A percentile compares a stretch with the other conserved stretches of the same genome.
These are phyloP conservation scores for Candida pseudoviswanathii DNA, from an alignment of 1,139 yeast genomes.

Conservation along the genomic window DNA sequence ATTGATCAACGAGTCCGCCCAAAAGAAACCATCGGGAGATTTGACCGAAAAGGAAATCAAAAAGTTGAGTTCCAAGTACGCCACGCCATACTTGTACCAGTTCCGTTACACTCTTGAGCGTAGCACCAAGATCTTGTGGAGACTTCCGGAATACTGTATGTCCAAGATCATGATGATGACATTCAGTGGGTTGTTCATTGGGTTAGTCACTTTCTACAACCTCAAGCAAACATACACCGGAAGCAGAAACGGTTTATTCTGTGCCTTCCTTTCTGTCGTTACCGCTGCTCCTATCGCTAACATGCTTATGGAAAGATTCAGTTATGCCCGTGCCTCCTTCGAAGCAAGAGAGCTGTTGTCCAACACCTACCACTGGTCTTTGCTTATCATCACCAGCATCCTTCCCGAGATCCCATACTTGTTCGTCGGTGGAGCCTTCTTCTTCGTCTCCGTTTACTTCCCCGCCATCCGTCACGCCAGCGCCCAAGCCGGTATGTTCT, in stretches of 20 bases:
- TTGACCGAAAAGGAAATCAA: slow-evolving; percentile 12
- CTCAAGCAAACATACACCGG: slow-evolving; percentile 44
- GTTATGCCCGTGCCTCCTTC: slow-evolving; percentile 54
- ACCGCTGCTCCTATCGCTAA: slow-evolving; percentile 54
- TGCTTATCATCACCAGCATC: slow-evolving; percentile 53
- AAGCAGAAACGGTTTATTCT: slow-evolving; percentile 53
- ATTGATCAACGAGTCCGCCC: slow-evolving; percentile 20
- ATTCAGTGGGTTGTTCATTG: slow-evolving; percentile 50
- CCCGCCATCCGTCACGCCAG: slow-evolving; percentile 43
- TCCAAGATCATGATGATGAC: slow-evolving; percentile 49
- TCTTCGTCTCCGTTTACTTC: slow-evolving; percentile 58
- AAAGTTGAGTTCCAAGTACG: slow-evolving; percentile 25
- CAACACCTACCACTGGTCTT: slow-evolving; percentile 67
- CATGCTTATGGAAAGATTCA: slow-evolving; percentile 42
- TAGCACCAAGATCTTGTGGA: slow-evolving; percentile 39
- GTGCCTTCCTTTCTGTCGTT: slow-evolving; percentile 52
- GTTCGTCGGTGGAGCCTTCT: slow-evolving; percentile 50
- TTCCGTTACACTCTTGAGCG: slow-evolving; percentile 35
- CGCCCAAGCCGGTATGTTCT: slow-evolving; percentile 55
- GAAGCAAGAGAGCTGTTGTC: slow-evolving; percentile 68
- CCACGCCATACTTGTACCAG: slow-evolving; percentile 42
- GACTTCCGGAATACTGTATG: slow-evolving; percentile 46
- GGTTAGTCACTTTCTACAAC: slow-evolving; percentile 50
- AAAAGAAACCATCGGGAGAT: background rate
- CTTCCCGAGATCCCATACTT: slow-evolving; percentile 60